Evolutionary conservation across 345 rosid genomes (phyloP), one percentile per base, ranked within the genome.

Genomic region (Syzygium grande): DNA sequence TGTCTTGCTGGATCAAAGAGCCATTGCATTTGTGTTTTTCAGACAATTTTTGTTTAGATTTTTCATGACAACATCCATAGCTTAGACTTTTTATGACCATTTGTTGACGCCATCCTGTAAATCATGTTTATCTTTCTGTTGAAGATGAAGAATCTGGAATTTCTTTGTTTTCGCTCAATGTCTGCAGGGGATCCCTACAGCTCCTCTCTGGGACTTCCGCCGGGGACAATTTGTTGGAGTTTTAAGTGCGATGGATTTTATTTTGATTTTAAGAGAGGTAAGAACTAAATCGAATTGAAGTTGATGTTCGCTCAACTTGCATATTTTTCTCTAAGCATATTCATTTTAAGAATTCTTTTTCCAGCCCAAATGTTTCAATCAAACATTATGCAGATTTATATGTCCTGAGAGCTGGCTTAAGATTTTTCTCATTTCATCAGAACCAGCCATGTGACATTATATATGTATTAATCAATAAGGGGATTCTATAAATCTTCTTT

Each of bases 181-280:
- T 90, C 92, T 91, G 55, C 91, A 95, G 98, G 97, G 93, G 83
- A 93, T 95, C 46, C 92, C 95, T 46, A 58, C 90, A 85, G 98
- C 97, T 91, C 97, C 98, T 85, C 95, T 95, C 15, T 95, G 97
- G 98, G 98, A 95, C 89, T 92, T 91, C 52, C 84, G 68, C 86
- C 92, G 89, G 92, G 96, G 94, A 88, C 94, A 89, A 87, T 94
- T 95, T 89, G 94, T 95, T 88, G 98, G 98, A 56, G 96, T 95
- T 87, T 93, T 95, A 61, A 93, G 94, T 87, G 97, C 94, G 38
- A 89, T 87, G 61, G 98, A 95, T 88, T 95, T 95, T 86, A 94
- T 95, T 89, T 88, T 95, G 87, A 95, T 95, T 91, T 85, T 95
- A 86, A 93, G 92, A 91, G 97, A 94, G 98, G 97, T 94, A 88